Percentiles rank a stretch among this genome's conserved stretches.
Conservation (phyloP, 164 flowering plant genomes). For the Berberis thunbergii region DNA sequence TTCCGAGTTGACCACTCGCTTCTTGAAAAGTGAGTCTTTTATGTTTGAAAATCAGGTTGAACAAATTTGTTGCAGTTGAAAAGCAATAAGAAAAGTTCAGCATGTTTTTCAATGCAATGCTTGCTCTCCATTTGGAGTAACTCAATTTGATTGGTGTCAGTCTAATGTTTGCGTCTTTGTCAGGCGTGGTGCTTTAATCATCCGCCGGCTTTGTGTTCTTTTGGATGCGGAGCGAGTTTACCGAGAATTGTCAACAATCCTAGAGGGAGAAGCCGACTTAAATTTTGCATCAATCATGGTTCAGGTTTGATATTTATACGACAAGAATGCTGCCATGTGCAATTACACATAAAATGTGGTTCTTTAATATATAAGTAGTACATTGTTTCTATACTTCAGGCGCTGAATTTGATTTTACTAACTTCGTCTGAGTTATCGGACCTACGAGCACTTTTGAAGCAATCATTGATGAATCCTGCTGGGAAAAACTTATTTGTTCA, state of each 20-base stretch:
- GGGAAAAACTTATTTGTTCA: slow-evolving; percentile 78
- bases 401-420: slow-evolving; percentile 83
- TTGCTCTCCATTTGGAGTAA: background rate
- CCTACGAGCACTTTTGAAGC: slow-evolving; percentile 69
- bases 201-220: slow-evolving; percentile 87
- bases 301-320: slow-evolving; percentile 43
- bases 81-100: background rate
- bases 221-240: slow-evolving; percentile 87
- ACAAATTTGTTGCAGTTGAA: background rate
- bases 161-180: background rate
- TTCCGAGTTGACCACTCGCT: slow-evolving; percentile 68
- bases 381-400: slow-evolving; percentile 25
- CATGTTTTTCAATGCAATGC: background rate
- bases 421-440: slow-evolving; percentile 83
- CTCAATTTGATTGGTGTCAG: too few species aligned
- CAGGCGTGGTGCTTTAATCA: slow-evolving; percentile 94
- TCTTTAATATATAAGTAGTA: too few species aligned
- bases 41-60: background rate
- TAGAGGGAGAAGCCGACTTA: slow-evolving; percentile 76
- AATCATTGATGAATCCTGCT: slow-evolving; percentile 57
- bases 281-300: slow-evolving; percentile 93
- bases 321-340: too few species aligned
- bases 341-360: too few species aligned
- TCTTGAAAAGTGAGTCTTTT: slow-evolving; percentile 73
- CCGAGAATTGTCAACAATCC: slow-evolving; percentile 72